Conservation (phyloP, 257 asterid species). For the Coffea eugenioides region DNA sequence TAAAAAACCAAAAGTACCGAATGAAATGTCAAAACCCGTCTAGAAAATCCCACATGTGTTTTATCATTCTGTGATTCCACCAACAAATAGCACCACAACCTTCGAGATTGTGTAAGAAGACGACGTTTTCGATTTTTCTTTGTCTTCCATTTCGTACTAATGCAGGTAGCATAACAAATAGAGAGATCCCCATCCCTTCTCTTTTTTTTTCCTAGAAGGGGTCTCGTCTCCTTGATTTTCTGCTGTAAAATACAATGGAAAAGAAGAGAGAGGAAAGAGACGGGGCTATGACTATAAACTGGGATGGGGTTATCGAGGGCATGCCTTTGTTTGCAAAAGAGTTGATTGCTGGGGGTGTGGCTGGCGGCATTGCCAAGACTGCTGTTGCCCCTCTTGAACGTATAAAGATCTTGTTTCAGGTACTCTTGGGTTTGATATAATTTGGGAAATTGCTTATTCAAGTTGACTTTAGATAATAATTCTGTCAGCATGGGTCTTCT, state of each 20-base stretch:
- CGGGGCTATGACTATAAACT: background rate
- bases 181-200: slow-evolving; percentile 2
- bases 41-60: background rate
- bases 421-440: slow-evolving; percentile 1
- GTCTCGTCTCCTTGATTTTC: background rate
- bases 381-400: slow-evolving; percentile 97
- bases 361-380: slow-evolving; percentile 93
- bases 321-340: slow-evolving; percentile 79
- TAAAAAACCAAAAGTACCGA: background rate
- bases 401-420: slow-evolving; percentile 94
- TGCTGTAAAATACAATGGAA: slow-evolving; percentile 36
- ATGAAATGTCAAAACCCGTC: background rate
- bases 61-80: no score
- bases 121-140: background rate
- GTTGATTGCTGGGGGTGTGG: slow-evolving; percentile 86
- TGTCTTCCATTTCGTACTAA: background rate
- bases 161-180: background rate
- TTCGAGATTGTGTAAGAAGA: no score
- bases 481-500: background rate
- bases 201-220: background rate
- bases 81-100: background rate
- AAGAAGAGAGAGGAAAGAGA: slow-evolving; percentile 44
- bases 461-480: background rate
- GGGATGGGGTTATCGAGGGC: slow-evolving; percentile 53
- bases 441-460: background rate